phyloP scores from a whole-genome alignment of 2,329 filamentous ascomycete species.

The Xylaria multiplex region DNA sequence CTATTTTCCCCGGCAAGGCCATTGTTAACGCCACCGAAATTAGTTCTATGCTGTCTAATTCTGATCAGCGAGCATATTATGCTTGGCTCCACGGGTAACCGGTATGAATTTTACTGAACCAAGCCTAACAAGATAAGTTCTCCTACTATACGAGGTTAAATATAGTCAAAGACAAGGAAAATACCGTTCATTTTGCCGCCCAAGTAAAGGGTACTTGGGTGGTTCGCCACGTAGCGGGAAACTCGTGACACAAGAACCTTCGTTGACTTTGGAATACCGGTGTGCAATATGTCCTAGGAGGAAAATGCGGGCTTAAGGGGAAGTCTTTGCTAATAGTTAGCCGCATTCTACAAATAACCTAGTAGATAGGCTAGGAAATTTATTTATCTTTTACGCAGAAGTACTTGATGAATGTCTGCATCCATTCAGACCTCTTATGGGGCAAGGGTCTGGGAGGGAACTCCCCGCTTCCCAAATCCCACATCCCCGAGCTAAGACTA shows the following conservation, averaged over 20 bases:
- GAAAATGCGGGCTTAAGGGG: not conserved
- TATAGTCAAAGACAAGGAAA: not conserved
- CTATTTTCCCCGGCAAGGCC: not conserved
- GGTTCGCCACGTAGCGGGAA: not conserved
- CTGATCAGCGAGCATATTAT: slow-evolving; percentile 11
- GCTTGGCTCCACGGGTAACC: not conserved
- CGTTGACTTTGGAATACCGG: not conserved
- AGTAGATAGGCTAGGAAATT: not conserved
- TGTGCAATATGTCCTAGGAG: not conserved
- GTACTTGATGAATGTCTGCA: not conserved
- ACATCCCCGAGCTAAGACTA: not conserved
- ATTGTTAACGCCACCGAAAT: not conserved
- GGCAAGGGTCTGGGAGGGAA: not conserved
- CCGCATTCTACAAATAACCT: not conserved
- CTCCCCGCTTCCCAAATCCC: not conserved
- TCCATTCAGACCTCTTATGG: not conserved
- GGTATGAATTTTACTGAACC: not conserved
- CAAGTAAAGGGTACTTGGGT: not conserved
- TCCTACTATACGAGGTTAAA: not conserved
- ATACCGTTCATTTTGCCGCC: not conserved
- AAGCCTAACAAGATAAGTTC: slow-evolving; percentile 5
- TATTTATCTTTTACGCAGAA: not conserved
- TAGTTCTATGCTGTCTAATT: not conserved
- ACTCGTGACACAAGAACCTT: not conserved
- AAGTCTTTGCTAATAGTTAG: not conserved